These are phyloP conservation scores for Candida sojae DNA, from an alignment of 1,139 yeast species.

Conservation along the genomic window DNA sequence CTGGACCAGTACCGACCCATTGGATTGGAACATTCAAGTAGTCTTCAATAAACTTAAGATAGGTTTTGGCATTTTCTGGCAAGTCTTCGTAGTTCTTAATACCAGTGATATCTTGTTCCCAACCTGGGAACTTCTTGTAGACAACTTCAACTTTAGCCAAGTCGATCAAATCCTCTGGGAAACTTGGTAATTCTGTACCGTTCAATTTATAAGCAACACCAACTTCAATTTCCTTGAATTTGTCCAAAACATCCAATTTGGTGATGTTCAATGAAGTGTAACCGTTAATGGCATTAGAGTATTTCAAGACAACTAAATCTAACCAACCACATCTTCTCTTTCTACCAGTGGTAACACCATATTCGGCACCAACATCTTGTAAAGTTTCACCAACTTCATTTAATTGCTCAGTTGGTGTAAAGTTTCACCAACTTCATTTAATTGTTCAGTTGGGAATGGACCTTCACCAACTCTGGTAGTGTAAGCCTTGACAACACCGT, in stretches of 20 bases:
- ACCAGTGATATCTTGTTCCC: slow-evolving; percentile 84
- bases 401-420: slow-evolving; percentile 97
- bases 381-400: slow-evolving; percentile 83
- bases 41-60: slow-evolving; percentile 82
- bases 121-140: slow-evolving; percentile 89
- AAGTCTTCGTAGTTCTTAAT: slow-evolving; percentile 70
- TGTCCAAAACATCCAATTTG: slow-evolving; percentile 90
- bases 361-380: slow-evolving; percentile 92
- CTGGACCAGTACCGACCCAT: slow-evolving; percentile 99
- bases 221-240: slow-evolving; percentile 82
- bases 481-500: slow-evolving; percentile 97
- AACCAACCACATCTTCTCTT: slow-evolving; percentile 99
- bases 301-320: slow-evolving; percentile 90
- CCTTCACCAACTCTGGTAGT: slow-evolving; percentile 99
- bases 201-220: slow-evolving; percentile 80
- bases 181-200: slow-evolving; percentile 71
- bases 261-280: slow-evolving; percentile 93
- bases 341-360: slow-evolving; percentile 98
- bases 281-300: slow-evolving; percentile 89
- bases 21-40: slow-evolving; percentile 80
- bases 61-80: slow-evolving; percentile 85
- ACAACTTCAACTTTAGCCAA: slow-evolving; percentile 89
- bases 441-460: slow-evolving; percentile 98
- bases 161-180: slow-evolving; percentile 89
- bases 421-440: slow-evolving; percentile 82